Evolutionary conservation across 179 eudicot genomes (phyloP).

Genomic region (Camellia oleifera): DNA sequence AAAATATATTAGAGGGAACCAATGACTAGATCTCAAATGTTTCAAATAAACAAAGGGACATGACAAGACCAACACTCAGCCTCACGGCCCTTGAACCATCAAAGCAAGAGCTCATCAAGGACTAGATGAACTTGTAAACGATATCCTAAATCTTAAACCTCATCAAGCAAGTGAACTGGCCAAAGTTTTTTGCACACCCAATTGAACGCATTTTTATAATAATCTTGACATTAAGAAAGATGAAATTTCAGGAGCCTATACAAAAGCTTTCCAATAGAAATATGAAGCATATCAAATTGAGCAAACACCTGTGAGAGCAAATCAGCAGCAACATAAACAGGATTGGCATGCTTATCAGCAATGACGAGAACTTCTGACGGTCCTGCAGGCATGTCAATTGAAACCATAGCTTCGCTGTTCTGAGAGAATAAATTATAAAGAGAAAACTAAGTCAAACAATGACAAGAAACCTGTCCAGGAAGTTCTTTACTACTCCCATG

Average conservation of each 20-base stretch:
- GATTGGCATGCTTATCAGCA: conserved; percentile 88
- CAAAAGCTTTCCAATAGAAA: not conserved
- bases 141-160: not conserved
- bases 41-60: not conserved
- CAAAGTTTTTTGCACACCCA: not conserved
- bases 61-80: not conserved
- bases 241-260: not conserved
- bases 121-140: not conserved
- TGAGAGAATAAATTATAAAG: conserved; percentile 21
- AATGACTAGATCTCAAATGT: not conserved
- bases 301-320: conserved; percentile 81
- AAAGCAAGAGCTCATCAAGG: not conserved
- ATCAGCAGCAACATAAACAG: conserved; percentile 93
- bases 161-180: not conserved
- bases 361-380: conserved; percentile 97
- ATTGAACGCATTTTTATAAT: not conserved
- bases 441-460: not conserved
- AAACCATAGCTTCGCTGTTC: conserved; percentile 98
- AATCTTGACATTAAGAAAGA: not conserved
- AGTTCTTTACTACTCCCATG: not conserved
- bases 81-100: not conserved
- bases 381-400: conserved; percentile 99
- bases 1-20: not conserved
- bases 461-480: not conserved
- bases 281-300: not conserved